Evolutionary conservation across 352 stramenopile genomes (phyloP), one percentile per base, ranked within the genome.

Genomic region (Hyaloperonospora brassicae): DNA sequence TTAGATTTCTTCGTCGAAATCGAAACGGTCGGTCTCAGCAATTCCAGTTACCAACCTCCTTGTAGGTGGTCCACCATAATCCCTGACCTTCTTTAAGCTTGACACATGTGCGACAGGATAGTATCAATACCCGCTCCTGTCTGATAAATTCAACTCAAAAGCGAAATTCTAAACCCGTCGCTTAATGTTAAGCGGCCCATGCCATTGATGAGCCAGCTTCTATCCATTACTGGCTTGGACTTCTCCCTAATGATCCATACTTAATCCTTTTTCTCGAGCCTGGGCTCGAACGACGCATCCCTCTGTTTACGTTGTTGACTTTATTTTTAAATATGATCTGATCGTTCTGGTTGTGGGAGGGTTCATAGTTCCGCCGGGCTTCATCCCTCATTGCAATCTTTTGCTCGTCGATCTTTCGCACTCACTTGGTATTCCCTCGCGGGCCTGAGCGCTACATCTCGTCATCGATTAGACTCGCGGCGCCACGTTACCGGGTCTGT

Each of bases 361-460:
- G 2, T 10, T 40, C 31, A 46, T 31, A n/a, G 3, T n/a, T 42
- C 17, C 10, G 5, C 7, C 8, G 41, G 14, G 30, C 10, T 56
- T 11, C 38, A 8, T 31, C 17, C 1, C 1, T 14, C 50, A 17
- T 55, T 48, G 11, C 25, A 23, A 13, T 12, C 13, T 12, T 38
- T 10, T 1, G 17, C 44, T 35, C 24, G 23, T 27, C 50, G 39
- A 55, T 38, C 38, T 27, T 55, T 49, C 10, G 17, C 21, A 39
- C 1, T 31, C 8, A 30, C 14, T 27, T 53, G 52, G n/a, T 52
- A 57, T 27, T 51, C 31, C 38, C 51, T 51, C 2, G 51, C 31
- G 8, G 52, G 14, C 12, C 24, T 5, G 14, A 48, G 14, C 0
- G 43, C 52, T 5, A 59, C 42, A 7, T 48, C 53, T 1, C 14